A percentile compares a stretch with the other conserved stretches of the same genome.
Evolutionary conservation across 495 filamentous ascomycete genomes (phyloP).

Genomic region (Daldinia grandis): DNA sequence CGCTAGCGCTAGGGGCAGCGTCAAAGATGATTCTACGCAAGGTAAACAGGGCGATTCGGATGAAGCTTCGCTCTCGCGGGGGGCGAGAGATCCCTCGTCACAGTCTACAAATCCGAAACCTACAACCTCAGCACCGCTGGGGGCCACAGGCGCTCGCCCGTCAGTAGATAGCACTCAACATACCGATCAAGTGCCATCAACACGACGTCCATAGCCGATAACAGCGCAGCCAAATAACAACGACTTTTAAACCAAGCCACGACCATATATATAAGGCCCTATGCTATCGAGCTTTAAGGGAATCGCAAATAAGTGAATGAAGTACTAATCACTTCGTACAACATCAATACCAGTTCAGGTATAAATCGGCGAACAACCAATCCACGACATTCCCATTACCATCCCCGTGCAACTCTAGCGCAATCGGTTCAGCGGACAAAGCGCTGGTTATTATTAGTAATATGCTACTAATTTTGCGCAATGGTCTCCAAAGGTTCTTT

Average conservation of each 20-base stretch:
- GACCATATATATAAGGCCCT: background rate
- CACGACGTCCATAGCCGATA: conserved; percentile 36
- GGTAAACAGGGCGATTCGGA: background rate
- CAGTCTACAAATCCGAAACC: conserved; percentile 20
- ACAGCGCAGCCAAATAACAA: background rate
- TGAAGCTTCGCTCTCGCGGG: conserved; percentile 18
- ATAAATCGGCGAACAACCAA: no score
- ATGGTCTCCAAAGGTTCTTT: no score
- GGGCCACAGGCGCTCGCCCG: conserved; percentile 24
- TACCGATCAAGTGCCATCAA: conserved; percentile 24
- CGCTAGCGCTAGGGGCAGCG: no score
- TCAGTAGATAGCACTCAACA: conserved; percentile 16
- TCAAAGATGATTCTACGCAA: background rate
- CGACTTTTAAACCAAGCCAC: background rate
- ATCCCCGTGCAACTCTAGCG: no score
- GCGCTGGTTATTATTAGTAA: no score
- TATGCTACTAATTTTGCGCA: no score
- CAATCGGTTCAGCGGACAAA: no score
- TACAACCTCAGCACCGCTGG: conserved; percentile 15
- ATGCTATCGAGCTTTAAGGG: background rate
- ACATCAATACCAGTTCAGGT: background rate
- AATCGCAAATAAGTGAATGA: background rate
- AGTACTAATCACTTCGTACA: background rate
- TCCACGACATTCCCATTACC: no score
- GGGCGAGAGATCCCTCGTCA: conserved; percentile 28